Percentiles rank a stretch among this genome's conserved stretches.
phyloP scores from a whole-genome alignment of 1,284 basidiomycete genomes.

The Puccinia sorghi region DNA sequence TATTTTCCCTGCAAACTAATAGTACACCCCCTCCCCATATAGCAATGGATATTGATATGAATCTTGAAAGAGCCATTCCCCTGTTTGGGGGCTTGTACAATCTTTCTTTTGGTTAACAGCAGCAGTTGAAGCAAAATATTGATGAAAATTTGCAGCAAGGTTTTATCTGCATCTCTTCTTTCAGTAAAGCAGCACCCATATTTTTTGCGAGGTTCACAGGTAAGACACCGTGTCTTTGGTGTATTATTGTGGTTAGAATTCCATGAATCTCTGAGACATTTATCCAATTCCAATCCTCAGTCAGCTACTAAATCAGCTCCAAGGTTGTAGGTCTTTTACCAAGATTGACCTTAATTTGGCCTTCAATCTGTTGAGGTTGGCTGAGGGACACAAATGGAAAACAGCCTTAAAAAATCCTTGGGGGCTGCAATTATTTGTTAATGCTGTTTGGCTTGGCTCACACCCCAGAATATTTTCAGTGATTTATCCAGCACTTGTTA shows the following conservation, averaged over 20 bases:
- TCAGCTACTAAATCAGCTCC: slow-evolving; percentile 5
- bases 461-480: slow-evolving; percentile 32
- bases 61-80: slow-evolving; percentile 3
- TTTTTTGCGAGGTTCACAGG: slow-evolving; percentile 10
- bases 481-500: slow-evolving; percentile 32
- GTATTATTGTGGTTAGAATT: slow-evolving; percentile 42
- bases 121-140: background rate
- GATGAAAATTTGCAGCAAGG: slow-evolving; percentile 23
- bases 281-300: slow-evolving; percentile 6
- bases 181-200: slow-evolving; percentile 4
- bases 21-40: slow-evolving; percentile 17
- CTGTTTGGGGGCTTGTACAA: slow-evolving; percentile 28
- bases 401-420: slow-evolving; percentile 26
- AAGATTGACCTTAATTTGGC: slow-evolving; percentile 34
- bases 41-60: slow-evolving; percentile 8
- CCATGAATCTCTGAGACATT: slow-evolving; percentile 25
- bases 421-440: slow-evolving; percentile 22
- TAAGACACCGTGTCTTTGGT: slow-evolving; percentile 24
- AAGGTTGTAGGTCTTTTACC: slow-evolving; percentile 21
- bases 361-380: slow-evolving; percentile 32
- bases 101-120: background rate
- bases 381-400: slow-evolving; percentile 28
- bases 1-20: background rate
- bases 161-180: slow-evolving; percentile 34
- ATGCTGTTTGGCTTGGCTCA: slow-evolving; percentile 39